Conservation (phyloP, 129 eudicot genomes). For the Mikania micrantha region DNA sequence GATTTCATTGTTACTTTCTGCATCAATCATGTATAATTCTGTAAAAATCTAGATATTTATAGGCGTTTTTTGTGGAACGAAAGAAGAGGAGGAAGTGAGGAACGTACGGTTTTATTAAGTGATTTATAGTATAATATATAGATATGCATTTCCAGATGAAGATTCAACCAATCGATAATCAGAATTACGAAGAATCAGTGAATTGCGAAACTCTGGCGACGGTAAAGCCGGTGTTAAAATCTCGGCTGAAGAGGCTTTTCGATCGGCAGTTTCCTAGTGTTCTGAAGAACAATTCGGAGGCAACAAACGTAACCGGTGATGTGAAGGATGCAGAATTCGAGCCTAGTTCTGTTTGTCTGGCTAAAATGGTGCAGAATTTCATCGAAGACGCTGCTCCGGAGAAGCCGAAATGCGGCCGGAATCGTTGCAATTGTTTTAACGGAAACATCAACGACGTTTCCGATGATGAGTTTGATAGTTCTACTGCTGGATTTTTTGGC, state of each 20-base stretch:
- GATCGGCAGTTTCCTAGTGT: constrained; percentile 70
- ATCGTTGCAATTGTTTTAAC: too few species aligned
- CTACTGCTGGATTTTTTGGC: constrained; percentile 28
- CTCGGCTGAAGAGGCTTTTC: constrained; percentile 70
- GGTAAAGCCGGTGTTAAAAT: constrained; percentile 56
- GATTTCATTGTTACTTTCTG: constrained; percentile 13
- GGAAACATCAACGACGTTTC: too few species aligned
- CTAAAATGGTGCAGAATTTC: constrained; percentile 76
- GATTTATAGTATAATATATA: constrained; percentile 1
- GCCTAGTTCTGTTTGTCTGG: constrained; percentile 84
- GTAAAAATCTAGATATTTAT: constrained; percentile 7
- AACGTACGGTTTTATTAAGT: constrained; percentile 1
- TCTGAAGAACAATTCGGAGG: constrained; percentile 38
- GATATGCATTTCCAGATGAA: constrained; percentile 78
- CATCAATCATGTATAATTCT: constrained; percentile 19
- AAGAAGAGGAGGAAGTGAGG: neutral
- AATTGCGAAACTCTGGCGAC: constrained; percentile 25
- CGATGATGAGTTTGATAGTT: constrained; percentile 37
- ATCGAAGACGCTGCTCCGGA: constrained; percentile 60
- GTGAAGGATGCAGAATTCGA: constrained; percentile 49
- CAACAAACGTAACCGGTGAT: constrained; percentile 24
- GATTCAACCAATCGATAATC: constrained; percentile 68
- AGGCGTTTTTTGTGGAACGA: constrained; percentile 22
- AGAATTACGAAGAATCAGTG: constrained; percentile 32
- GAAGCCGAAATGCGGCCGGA: too few species aligned